phyloP scores from a whole-genome alignment of 768 basidiomycete species.

The Boletus insuetus region DNA sequence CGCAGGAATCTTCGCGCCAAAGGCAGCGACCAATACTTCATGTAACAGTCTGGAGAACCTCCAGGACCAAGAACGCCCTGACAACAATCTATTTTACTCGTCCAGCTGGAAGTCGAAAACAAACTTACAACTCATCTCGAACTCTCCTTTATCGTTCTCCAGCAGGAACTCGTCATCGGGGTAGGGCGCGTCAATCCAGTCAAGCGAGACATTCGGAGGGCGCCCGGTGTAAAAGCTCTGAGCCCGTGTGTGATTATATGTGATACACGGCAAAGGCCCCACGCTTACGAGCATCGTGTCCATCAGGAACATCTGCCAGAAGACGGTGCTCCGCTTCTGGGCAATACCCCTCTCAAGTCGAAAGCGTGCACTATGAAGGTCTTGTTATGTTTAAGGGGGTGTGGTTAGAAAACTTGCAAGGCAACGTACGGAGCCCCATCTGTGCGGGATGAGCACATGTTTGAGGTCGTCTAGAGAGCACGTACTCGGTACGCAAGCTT shows the following conservation, averaged over 20 bases:
- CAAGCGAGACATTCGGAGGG: conserved; percentile 51
- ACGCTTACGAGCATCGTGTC: conserved; percentile 58
- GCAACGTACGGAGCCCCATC: conserved; percentile 52
- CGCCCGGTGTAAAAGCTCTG: conserved; percentile 64
- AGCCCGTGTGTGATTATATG: background rate
- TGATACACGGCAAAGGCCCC: background rate
- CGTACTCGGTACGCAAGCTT: conserved; percentile 60
- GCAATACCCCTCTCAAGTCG: conserved; percentile 45
- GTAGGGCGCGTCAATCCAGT: conserved; percentile 56
- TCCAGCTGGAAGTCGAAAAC: background rate
- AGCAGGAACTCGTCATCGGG: conserved; percentile 44
- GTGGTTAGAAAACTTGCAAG: background rate
- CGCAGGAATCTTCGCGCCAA: conserved; percentile 49
- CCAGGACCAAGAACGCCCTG: conserved; percentile 57
- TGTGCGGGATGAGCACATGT: conserved; percentile 15
- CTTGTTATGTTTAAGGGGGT: conserved; percentile 30
- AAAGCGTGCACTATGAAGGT: conserved; percentile 61
- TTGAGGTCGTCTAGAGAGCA: conserved; percentile 5
- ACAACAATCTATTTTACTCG: background rate
- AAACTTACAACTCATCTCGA: conserved; percentile 43
- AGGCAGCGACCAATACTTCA: conserved; percentile 46
- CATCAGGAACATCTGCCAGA: conserved; percentile 66
- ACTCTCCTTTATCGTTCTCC: conserved; percentile 32
- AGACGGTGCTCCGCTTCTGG: conserved; percentile 52
- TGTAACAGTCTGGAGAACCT: conserved; percentile 55